phyloP scores from a whole-genome alignment of 257 asterid species.

The Fraxinus pennsylvanica region DNA sequence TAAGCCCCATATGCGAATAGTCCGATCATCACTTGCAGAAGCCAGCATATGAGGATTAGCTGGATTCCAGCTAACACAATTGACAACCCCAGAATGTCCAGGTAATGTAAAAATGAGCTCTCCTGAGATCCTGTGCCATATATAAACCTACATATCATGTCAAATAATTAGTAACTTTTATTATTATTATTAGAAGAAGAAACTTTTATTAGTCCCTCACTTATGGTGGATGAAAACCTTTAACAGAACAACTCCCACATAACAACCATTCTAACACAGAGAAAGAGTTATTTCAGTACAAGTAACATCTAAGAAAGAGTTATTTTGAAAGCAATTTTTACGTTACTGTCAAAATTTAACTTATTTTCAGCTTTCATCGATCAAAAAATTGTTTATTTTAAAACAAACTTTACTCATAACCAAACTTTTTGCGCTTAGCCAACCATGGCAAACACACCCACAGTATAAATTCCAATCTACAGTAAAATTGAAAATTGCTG shows the following conservation, averaged over 20 bases:
- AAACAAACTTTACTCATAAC: background rate
- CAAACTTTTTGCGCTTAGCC: background rate
- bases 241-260: too few relatives aligned
- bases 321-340: background rate
- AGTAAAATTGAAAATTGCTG: background rate
- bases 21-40: constrained; percentile 87
- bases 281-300: background rate
- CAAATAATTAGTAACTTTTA: background rate
- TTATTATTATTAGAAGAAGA: too few relatives aligned
- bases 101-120: constrained; percentile 56
- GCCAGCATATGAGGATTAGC: constrained; percentile 80
- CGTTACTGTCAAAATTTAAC: background rate
- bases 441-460: background rate
- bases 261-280: too few relatives aligned
- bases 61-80: constrained; percentile 93
- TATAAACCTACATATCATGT: constrained; percentile 53
- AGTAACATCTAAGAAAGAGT: background rate
- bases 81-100: constrained; percentile 78
- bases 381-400: background rate
- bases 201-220: too few relatives aligned
- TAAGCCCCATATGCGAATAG: constrained; percentile 88
- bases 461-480: background rate
- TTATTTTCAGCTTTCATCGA: background rate
- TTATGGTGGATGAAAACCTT: too few relatives aligned
- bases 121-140: constrained; percentile 74